phyloP scores from a whole-genome alignment of 495 filamentous ascomycete species.

The Aspergillus leporis region DNA sequence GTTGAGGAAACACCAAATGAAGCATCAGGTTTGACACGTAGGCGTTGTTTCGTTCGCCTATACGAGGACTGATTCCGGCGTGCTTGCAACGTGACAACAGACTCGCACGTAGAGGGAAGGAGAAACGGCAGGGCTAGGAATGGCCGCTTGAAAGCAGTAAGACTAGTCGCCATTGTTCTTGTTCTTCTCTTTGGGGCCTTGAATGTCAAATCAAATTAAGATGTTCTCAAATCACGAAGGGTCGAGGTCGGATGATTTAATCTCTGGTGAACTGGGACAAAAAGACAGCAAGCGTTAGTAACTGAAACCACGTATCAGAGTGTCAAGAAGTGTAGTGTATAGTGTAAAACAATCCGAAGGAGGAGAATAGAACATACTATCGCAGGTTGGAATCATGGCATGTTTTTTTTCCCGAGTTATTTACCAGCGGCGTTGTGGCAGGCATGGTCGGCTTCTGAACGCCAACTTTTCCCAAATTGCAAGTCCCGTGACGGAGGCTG shows the following conservation, averaged over 20 bases:
- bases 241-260: background rate
- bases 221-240: background rate
- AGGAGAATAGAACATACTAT: background rate
- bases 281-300: background rate
- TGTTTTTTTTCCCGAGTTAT: too few relatives aligned
- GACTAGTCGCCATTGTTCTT: slow-evolving; percentile 32
- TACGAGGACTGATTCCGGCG: slow-evolving; percentile 68
- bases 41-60: slow-evolving; percentile 67
- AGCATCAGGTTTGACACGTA: slow-evolving; percentile 70
- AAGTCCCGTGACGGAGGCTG: slow-evolving; percentile 8
- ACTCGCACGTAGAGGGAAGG: slow-evolving; percentile 39
- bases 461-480: slow-evolving; percentile 5
- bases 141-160: slow-evolving; percentile 35
- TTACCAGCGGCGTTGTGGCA: background rate
- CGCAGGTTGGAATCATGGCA: background rate
- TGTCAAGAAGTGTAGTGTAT: background rate
- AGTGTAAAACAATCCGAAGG: background rate
- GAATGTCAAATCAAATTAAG: background rate
- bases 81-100: slow-evolving; percentile 26
- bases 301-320: background rate
- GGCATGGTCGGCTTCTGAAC: background rate
- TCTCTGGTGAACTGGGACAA: background rate
- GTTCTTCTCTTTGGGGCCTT: background rate
- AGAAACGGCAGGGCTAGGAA: slow-evolving; percentile 46
- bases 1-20: slow-evolving; percentile 59